Percentiles rank a stretch among this genome's conserved stretches.
Evolutionary conservation across 1,284 basidiomycete species (phyloP).

Genomic region (Boletus sp.): DNA sequence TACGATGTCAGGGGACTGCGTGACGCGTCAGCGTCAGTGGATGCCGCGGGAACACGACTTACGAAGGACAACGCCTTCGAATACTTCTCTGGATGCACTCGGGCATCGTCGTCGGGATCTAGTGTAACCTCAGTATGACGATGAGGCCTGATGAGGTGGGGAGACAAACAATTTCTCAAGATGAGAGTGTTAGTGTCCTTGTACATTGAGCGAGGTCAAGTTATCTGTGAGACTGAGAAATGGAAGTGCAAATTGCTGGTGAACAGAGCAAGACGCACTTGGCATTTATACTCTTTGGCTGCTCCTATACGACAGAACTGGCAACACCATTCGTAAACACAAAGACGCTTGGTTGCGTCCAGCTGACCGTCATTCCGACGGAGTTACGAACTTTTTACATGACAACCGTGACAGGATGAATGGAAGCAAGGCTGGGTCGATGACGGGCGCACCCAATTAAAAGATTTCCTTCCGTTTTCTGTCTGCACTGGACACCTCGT

Average conservation of each 20-base stretch:
- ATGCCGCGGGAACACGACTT: background rate
- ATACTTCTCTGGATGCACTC: constrained; percentile 3
- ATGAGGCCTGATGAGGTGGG: background rate
- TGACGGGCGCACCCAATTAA: too few species aligned
- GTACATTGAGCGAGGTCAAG: background rate
- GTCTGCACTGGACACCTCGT: too few species aligned
- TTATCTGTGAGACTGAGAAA: background rate
- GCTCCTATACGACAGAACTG: background rate
- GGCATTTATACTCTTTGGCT: constrained; percentile 11
- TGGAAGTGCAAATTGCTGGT: constrained; percentile 8
- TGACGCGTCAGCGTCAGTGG: background rate
- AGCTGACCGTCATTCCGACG: too few species aligned
- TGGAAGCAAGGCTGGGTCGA: too few species aligned
- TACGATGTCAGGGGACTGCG: constrained; percentile 21
- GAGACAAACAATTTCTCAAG: constrained; percentile 17
- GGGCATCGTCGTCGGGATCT: constrained; percentile 20
- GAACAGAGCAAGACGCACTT: background rate
- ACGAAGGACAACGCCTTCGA: constrained; percentile 18
- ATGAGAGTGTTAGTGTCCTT: background rate
- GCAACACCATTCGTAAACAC: background rate
- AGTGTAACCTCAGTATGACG: background rate
- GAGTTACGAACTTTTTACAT: too few species aligned
- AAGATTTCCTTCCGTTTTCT: too few species aligned
- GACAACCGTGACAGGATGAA: too few species aligned
- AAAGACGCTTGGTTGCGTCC: too few species aligned